These are phyloP conservation scores for Aspergillus sp. DNA, from an alignment of 2,329 filamentous ascomycete species.

Conservation along the genomic window DNA sequence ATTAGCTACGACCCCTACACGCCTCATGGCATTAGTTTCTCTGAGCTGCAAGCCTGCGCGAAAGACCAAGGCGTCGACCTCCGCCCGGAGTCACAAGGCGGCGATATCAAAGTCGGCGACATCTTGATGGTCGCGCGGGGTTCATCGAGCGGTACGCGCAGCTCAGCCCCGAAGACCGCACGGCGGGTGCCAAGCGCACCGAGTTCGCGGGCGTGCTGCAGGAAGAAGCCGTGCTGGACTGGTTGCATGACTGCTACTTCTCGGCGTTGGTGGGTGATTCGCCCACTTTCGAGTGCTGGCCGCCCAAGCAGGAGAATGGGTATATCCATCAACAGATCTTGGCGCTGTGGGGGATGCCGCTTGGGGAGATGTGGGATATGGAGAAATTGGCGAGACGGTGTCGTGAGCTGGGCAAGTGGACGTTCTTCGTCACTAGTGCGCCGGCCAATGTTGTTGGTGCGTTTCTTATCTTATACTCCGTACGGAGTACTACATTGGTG, in stretches of 20 bases:
- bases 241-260: slow-evolving; percentile 63
- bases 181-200: slow-evolving; percentile 22
- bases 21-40: slow-evolving; percentile 46
- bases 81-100: slow-evolving; percentile 45
- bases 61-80: slow-evolving; percentile 55
- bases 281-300: slow-evolving; percentile 57
- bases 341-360: slow-evolving; percentile 38
- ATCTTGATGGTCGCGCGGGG: slow-evolving; percentile 57
- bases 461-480: slow-evolving; percentile 5
- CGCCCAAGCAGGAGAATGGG: slow-evolving; percentile 33
- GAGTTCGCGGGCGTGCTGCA: slow-evolving; percentile 46
- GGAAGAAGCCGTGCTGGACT: slow-evolving; percentile 51
- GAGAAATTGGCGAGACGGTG: slow-evolving; percentile 30
- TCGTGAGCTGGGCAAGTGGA: slow-evolving; percentile 29
- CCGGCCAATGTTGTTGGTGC: slow-evolving; percentile 35
- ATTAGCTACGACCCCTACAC: slow-evolving; percentile 46
- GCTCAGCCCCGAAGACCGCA: slow-evolving; percentile 30
- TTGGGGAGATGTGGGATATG: slow-evolving; percentile 41
- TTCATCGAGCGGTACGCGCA: slow-evolving; percentile 51
- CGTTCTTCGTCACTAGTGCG: slow-evolving; percentile 37
- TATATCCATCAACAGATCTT: slow-evolving; percentile 36
- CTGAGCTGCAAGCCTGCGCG: slow-evolving; percentile 52
- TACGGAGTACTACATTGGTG: neutral
- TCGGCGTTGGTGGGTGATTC: slow-evolving; percentile 57
- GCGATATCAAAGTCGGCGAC: slow-evolving; percentile 53